Conservation (phyloP, 2,329 filamentous ascomycete genomes). For the Trichoderma semiorbis region DNA sequence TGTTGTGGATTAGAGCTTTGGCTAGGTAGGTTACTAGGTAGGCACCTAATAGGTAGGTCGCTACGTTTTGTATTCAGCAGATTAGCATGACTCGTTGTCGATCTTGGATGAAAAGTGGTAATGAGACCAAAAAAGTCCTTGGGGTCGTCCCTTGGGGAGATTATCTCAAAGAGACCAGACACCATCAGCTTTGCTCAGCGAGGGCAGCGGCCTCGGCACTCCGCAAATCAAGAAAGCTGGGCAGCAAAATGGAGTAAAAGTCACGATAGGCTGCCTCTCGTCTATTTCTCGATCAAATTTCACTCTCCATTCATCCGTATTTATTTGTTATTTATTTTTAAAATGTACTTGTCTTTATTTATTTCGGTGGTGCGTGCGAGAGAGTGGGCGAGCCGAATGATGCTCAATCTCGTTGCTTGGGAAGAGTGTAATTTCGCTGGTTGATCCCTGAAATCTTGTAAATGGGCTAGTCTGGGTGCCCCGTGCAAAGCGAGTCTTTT, state of each 20-base stretch:
- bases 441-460: constrained; percentile 11
- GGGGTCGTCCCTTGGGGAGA: background rate
- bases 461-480: background rate
- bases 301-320: background rate
- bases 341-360: background rate
- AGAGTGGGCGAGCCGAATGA: background rate
- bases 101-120: background rate
- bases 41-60: background rate
- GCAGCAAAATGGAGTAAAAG: background rate
- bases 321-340: background rate
- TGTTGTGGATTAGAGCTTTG: background rate
- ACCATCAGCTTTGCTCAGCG: no score
- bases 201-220: background rate
- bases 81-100: background rate
- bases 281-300: no score
- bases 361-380: background rate
- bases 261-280: constrained; percentile 5
- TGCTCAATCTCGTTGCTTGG: constrained; percentile 5
- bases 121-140: background rate
- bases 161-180: background rate
- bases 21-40: background rate
- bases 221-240: background rate
- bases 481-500: background rate
- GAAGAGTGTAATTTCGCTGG: constrained; percentile 3
- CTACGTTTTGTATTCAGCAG: background rate